phyloP scores from a whole-genome alignment of 805 yeast genomes.

The Cyberlindnera xylosilytica region DNA sequence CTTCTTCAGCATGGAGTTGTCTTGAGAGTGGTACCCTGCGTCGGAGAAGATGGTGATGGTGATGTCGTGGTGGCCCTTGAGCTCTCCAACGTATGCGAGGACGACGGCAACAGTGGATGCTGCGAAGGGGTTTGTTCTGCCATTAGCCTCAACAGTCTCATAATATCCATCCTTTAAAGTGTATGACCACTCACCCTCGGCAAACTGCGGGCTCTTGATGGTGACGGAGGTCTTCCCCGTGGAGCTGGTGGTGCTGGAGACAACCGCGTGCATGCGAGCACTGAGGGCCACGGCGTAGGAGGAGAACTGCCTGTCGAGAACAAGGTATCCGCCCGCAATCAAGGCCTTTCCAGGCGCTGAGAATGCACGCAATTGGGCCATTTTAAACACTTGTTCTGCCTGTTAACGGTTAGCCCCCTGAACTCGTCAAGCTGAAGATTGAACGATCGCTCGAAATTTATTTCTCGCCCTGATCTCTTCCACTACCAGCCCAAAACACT shows the following conservation, averaged over 20 bases:
- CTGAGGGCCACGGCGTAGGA: slow-evolving; percentile 86
- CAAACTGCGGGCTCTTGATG: slow-evolving; percentile 76
- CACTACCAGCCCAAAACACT: no score
- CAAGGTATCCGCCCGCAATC: slow-evolving; percentile 92
- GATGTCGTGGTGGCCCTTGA: slow-evolving; percentile 29
- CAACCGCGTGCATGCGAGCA: slow-evolving; percentile 82
- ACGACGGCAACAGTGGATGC: slow-evolving; percentile 58
- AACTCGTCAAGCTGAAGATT: no score
- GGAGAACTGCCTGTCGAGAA: slow-evolving; percentile 69
- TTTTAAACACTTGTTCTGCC: no score
- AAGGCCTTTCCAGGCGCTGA: slow-evolving; percentile 97
- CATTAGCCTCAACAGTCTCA: slow-evolving; percentile 30
- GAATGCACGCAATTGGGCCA: slow-evolving; percentile 31
- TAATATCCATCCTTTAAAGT: slow-evolving; percentile 21
- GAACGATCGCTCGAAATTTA: no score
- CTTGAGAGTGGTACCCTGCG: slow-evolving; percentile 83
- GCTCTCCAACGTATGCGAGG: slow-evolving; percentile 42
- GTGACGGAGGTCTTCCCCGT: slow-evolving; percentile 29
- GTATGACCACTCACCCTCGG: slow-evolving; percentile 67
- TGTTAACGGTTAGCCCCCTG: no score
- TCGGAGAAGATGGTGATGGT: slow-evolving; percentile 74
- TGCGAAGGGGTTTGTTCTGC: slow-evolving; percentile 65
- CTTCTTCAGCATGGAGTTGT: slow-evolving; percentile 34
- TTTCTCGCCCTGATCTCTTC: no score
- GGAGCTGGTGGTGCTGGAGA: slow-evolving; percentile 20